Base-by-base conservation (phyloP, 768 basidiomycete genomes). In the Boletus reticuloceps region DNA sequence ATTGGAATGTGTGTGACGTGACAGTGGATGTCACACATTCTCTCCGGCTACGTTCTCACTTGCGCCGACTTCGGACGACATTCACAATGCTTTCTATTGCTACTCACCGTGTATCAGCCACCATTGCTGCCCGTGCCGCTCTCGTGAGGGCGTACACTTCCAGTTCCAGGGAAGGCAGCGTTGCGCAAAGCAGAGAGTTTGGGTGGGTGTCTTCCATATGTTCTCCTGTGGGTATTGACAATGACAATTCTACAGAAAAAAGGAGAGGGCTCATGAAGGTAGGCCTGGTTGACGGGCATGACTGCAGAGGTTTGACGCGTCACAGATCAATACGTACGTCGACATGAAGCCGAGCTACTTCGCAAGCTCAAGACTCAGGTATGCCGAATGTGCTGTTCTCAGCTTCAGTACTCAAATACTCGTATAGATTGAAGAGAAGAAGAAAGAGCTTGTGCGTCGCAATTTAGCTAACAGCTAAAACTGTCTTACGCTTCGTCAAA, bases 251-350 rank as follows among this genome's bases (percentile, higher is more conserved):
- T 25, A n/a, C 68, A 90, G 88, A 64, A 82, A 83, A 71, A 89
- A 82, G 71, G 88, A 89, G 69, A 84, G 80, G 66, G 88, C 87
- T 19, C 80, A 87, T 49, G 88, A 90, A 73, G 78, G 81, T 77
- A 16, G 42, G 55, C 34, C 63, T 22, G 54, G 67, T 12, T 14
- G n/a, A 16, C 9, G 22, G n/a, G 25, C 16, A 50, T 32, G 20
- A 12, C 6, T 16, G 6, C 6, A 40, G 20, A 8, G 8, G 50
- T 34, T n/a, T 63, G 16, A 62, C 56, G 19, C 19, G 49, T 20
- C 45, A 36, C 59, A 90, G 88, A 88, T 54, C 79, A 88, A 72
- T 89, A 84, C 59, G 75, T 79, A 45, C 83, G 79, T 52, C 68
- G 74, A 55, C 84, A 84, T 52, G 88, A 89, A 54, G 63, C 69